Evolutionary conservation across 108 stramenopile genomes (phyloP).

Genomic region (Pinguiococcus pyrenoidosus): DNA sequence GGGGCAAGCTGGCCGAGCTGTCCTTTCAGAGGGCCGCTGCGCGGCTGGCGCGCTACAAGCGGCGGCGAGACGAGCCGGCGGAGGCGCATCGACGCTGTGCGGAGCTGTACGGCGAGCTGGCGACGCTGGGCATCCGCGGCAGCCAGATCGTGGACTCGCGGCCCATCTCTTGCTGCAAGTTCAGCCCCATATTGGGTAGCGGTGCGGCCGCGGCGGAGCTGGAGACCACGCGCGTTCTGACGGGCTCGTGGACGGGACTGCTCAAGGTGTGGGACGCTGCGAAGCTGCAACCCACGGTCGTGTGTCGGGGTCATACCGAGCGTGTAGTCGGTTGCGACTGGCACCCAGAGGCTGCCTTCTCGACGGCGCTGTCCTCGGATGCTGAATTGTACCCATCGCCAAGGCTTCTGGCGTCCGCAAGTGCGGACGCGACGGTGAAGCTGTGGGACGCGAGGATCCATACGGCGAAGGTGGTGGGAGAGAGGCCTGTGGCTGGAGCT

Average conservation of each 20-base stretch:
- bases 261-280: conserved; percentile 69
- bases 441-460: conserved; percentile 1
- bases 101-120: background rate
- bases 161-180: background rate
- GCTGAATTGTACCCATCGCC: background rate
- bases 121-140: background rate
- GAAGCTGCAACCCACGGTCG: too few relatives aligned
- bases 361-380: conserved; percentile 43
- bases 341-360: conserved; percentile 65
- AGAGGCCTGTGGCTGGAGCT: conserved; percentile 12
- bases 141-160: conserved; percentile 18
- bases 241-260: conserved; percentile 65
- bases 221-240: conserved; percentile 49
- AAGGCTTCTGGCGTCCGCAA: background rate
- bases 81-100: background rate
- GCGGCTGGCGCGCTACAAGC: conserved; percentile 52
- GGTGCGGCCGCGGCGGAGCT: conserved; percentile 13
- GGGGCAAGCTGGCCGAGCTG: conserved; percentile 46
- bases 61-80: conserved; percentile 2
- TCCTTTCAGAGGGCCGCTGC: conserved; percentile 46
- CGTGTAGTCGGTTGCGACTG: conserved; percentile 41
- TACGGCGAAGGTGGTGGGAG: conserved; percentile 14
- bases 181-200: too few relatives aligned
- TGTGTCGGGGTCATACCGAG: too few relatives aligned
- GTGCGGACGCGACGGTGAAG: background rate